Percentiles rank a stretch among this genome's conserved stretches.
These are phyloP conservation scores for Fagopyrum tataricum DNA, from an alignment of 148 eudicot species.

Conservation along the genomic window DNA sequence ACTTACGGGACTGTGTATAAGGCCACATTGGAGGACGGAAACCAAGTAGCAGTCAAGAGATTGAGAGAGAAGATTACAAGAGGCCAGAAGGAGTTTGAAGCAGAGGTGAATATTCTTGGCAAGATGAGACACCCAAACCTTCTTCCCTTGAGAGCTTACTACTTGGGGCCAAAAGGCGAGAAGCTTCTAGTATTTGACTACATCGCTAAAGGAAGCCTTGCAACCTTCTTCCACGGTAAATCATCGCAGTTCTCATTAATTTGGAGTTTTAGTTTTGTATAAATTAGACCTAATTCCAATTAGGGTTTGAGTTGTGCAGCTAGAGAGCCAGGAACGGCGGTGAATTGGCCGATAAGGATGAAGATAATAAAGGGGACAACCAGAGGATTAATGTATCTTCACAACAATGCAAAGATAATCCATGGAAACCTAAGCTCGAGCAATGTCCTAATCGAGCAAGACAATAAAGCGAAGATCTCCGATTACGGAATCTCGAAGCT, in stretches of 20 bases:
- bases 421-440: slow-evolving; percentile 70
- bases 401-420: slow-evolving; percentile 51
- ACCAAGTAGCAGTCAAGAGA: slow-evolving; percentile 81
- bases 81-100: slow-evolving; percentile 73
- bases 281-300: no score
- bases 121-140: slow-evolving; percentile 66
- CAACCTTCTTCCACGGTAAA: slow-evolving; percentile 69
- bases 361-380: slow-evolving; percentile 91
- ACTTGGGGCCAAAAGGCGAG: no score
- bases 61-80: slow-evolving; percentile 77
- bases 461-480: slow-evolving; percentile 52
- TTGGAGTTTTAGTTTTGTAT: neutral
- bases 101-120: slow-evolving; percentile 60
- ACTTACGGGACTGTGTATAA: slow-evolving; percentile 87
- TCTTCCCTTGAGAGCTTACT: no score
- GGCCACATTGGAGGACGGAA: slow-evolving; percentile 77
- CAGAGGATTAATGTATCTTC: slow-evolving; percentile 57
- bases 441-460: slow-evolving; percentile 57
- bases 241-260: neutral
- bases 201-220: slow-evolving; percentile 71
- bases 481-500: no score
- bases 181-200: no score
- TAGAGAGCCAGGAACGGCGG: no score
- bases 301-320: no score
- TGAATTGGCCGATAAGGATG: slow-evolving; percentile 71